These are phyloP conservation scores for Laguncularia racemosa DNA, from an alignment of 345 rosid genomes.

Conservation along the genomic window DNA sequence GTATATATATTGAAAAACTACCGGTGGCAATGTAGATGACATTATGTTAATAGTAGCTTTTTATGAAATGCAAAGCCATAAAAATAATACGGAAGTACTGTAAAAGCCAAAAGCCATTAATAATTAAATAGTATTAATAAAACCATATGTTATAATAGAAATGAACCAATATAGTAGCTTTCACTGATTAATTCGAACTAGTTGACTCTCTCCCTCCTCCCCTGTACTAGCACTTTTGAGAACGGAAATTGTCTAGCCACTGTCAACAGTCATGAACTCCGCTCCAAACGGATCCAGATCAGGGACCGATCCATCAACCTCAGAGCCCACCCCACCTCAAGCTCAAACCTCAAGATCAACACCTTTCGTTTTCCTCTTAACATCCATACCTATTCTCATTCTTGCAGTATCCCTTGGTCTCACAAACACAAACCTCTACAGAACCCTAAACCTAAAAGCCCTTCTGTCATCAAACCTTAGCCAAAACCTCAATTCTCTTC, in stretches of 20 bases:
- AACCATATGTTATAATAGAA: too few species aligned
- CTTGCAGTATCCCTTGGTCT: conserved; percentile 36
- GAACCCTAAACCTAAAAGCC: conserved; percentile 27
- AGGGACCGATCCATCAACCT: conserved; percentile 17
- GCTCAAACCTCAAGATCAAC: conserved; percentile 19
- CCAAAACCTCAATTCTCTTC: conserved; percentile 3
- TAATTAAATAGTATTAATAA: too few species aligned
- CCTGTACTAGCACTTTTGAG: too few species aligned
- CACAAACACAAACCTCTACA: conserved; percentile 27
- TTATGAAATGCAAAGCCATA: too few species aligned
- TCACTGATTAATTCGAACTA: too few species aligned
- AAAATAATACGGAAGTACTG: too few species aligned
- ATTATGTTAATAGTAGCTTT: too few species aligned
- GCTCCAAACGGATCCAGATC: not conserved
- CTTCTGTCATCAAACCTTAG: conserved; percentile 20
- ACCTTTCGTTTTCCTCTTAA: conserved; percentile 23
- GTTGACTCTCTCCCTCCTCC: too few species aligned
- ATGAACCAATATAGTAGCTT: too few species aligned
- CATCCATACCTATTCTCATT: conserved; percentile 33
- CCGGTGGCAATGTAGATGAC: too few species aligned
- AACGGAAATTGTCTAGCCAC: not conserved
- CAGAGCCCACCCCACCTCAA: conserved; percentile 9
- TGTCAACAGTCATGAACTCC: not conserved
- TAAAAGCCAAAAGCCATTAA: too few species aligned
- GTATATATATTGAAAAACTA: too few species aligned